phyloP scores from a whole-genome alignment of 2,329 filamentous ascomycete species.

The Sporothrix euskadiensis region DNA sequence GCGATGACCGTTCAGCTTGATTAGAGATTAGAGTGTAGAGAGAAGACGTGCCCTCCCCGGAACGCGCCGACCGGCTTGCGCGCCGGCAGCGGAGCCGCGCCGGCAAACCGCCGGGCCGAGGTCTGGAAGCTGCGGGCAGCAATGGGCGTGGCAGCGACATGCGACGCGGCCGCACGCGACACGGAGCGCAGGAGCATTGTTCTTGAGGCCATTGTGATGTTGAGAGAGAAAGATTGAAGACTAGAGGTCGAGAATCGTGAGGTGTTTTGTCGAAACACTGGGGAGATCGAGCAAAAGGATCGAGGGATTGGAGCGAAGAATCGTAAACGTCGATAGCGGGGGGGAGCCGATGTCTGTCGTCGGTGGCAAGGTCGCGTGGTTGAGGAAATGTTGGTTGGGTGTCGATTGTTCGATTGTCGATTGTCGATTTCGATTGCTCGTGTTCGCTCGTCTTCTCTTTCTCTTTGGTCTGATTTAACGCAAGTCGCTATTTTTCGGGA shows the following conservation, averaged over 20 bases:
- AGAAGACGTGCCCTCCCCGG: conserved; percentile 57
- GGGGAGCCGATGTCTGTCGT: neutral
- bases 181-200: conserved; percentile 43
- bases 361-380: conserved; percentile 20
- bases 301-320: neutral
- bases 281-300: neutral
- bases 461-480: neutral
- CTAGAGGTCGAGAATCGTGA: neutral
- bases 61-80: conserved; percentile 62
- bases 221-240: neutral
- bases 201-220: conserved; percentile 49
- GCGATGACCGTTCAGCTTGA: neutral
- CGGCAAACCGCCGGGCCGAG: conserved; percentile 48
- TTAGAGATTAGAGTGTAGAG: too few relatives aligned
- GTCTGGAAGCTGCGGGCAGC: conserved; percentile 52
- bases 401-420: neutral
- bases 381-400: neutral
- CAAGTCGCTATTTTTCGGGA: conserved; percentile 2
- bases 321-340: neutral
- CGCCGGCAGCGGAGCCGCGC: conserved; percentile 53
- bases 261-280: neutral
- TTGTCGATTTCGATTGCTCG: neutral
- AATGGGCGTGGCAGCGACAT: conserved; percentile 34
- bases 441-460: neutral
- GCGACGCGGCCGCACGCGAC: conserved; percentile 31